Base-by-base conservation (phyloP, 1,284 basidiomycete species). In the Naganishia liquefaciens region DNA sequence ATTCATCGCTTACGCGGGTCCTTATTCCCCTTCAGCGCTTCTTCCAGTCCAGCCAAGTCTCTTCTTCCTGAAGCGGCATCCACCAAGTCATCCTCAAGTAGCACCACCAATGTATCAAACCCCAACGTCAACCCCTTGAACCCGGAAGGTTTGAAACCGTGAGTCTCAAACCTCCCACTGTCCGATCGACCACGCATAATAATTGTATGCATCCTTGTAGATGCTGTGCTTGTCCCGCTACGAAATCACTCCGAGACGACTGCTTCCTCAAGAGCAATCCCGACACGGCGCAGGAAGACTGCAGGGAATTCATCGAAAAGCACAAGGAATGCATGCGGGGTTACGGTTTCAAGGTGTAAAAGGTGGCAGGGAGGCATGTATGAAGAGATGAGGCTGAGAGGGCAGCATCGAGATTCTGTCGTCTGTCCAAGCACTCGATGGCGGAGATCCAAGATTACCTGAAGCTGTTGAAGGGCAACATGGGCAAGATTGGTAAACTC, bases 181-280 rank as follows among this genome's bases (percentile, higher is more conserved):
- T 3, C 33, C 13, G 62, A n/a, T 17, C 21, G 2, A 9, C 33
- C 33, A 37, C 9, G 33, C 9, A 30, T 42, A 6, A 23, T 30
- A 28, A 49, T 19, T 21, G 30, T 25, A 39, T 21, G 39, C 7
- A 13, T 25, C 44, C 6, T 5, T 40, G 37, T 46, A 27, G 81
- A 60, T 98, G 94, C 75, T 98, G 94, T 74, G 94, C 94, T 51
- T 99, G 94, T 78, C 93, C 93, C 15, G 85, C 93, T 72, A 96
- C 93, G 0, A 99, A 99, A 79, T 85, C 87, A 7, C 84, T 84
- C 28, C 84, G 95, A 40, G 95, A 99, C 79, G 89, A 93, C 71
- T 99, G 95, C 80, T 97, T 96, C 83, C 81, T 98, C 70, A 85
- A 86, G 69, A 84, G 83, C 70, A 86, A 87, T 72, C 79, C 86